These are phyloP conservation scores for Boletus reticuloceps DNA, from an alignment of 768 basidiomycete genomes.

Conservation along the genomic window DNA sequence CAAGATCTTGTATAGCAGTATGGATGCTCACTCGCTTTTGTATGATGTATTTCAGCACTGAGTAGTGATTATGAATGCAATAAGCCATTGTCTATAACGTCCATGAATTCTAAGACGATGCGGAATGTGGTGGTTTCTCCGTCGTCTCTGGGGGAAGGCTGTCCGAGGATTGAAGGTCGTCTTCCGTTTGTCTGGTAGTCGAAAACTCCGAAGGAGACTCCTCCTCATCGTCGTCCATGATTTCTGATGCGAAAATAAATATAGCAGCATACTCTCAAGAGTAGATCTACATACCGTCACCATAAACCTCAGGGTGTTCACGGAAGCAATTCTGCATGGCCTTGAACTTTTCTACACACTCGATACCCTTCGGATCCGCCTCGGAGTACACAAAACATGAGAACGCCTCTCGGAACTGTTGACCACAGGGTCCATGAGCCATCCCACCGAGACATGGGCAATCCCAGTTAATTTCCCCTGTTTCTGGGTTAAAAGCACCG, in stretches of 20 bases:
- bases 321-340: conserved; percentile 98
- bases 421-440: conserved; percentile 96
- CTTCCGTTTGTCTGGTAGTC: conserved; percentile 6
- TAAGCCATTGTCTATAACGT: conserved; percentile 27
- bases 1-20: background rate
- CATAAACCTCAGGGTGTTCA: conserved; percentile 93
- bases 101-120: conserved; percentile 19
- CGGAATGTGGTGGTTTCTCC: conserved; percentile 3
- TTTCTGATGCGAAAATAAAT: conserved; percentile 41
- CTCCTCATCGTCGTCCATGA: conserved; percentile 68
- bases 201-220: conserved; percentile 18
- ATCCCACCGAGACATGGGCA: conserved; percentile 99
- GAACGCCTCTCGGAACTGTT: conserved; percentile 91
- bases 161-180: conserved; percentile 1
- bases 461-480: conserved; percentile 99
- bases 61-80: conserved; percentile 31
- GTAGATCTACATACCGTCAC: conserved; percentile 63
- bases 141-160: conserved; percentile 6
- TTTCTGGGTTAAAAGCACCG: conserved; percentile 90
- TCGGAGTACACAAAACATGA: conserved; percentile 96
- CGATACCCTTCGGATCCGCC: conserved; percentile 94
- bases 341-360: conserved; percentile 97
- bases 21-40: conserved; percentile 8
- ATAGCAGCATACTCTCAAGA: background rate
- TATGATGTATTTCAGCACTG: conserved; percentile 19